Evolutionary conservation across 495 filamentous ascomycete species (phyloP), one percentile per base, ranked within the genome.

Genomic region (Aspergillus homomorphus): DNA sequence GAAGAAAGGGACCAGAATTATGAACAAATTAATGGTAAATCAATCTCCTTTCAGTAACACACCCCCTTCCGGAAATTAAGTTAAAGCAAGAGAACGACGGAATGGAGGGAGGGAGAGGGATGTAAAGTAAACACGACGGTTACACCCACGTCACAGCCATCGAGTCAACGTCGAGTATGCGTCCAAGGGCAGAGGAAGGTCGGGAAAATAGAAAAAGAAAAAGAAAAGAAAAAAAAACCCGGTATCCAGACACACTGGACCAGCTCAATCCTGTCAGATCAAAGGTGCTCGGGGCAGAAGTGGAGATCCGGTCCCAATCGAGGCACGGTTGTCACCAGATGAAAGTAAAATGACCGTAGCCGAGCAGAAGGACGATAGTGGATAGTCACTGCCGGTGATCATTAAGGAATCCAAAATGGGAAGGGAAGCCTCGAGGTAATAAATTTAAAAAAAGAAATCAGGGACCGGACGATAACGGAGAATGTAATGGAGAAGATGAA

Each of bases 111-210:
- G 19, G 22, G 26, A 61, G 49, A 44, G 14, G 53, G 22, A 51
- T 54, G 57, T 62, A 65, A 61, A 51, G 58, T 56, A 66, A 58
- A 60, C 58, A 45, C 28, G 33, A 59, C 43, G 33, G 54, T 67
- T 60, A 67, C 62, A 61, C 60, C 33, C 54, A 53, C 57, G 55
- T 61, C 62, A 57, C 65, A 63, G 65, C 65, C 65, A 67, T 67
- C 44, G 53, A 61, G 26, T 28, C 26, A 28, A 50, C 22, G 46
- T 50, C 46, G 20, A 50, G 15, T 18, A 26, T 26, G 33, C 42
- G 24, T 49, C 48, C 44, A 30, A 33, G 21, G 21, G 56, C 20
- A 53, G 46, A 57, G 33, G 45, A 57, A 46, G 23, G n/a, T n/a
- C n/a, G n/a, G 26, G 48, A 9, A 54, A 57, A 45, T 22, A 44